Evolutionary conservation across 2,329 filamentous ascomycete genomes (phyloP).

Genomic region (Paraphoma chrysanthemicola): DNA sequence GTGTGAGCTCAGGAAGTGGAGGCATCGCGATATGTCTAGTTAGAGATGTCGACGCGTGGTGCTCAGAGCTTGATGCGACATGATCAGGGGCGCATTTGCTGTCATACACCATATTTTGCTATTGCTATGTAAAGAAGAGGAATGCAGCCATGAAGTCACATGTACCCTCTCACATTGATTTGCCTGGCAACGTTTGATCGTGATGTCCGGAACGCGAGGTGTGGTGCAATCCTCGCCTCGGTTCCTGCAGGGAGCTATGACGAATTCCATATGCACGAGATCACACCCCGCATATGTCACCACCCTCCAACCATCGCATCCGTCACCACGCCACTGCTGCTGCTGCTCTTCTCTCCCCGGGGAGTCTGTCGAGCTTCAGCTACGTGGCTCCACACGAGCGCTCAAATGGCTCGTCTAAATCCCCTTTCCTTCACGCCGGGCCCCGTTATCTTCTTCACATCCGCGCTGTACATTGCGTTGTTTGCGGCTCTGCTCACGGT

Average conservation of each 20-base stretch:
- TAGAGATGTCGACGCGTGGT: background rate
- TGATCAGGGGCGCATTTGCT: too few species aligned
- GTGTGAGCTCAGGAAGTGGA: slow-evolving; percentile 22
- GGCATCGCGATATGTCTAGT: background rate
- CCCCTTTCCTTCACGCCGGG: slow-evolving; percentile 77
- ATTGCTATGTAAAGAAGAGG: too few species aligned
- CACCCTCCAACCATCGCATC: slow-evolving; percentile 16
- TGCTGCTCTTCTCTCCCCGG: background rate
- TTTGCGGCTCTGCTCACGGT: slow-evolving; percentile 74
- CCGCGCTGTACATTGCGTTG: slow-evolving; percentile 77
- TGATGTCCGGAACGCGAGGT: background rate
- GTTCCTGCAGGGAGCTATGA: slow-evolving; percentile 21
- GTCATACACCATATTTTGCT: too few species aligned
- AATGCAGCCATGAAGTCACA: too few species aligned
- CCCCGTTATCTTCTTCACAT: slow-evolving; percentile 82
- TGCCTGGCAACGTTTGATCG: too few species aligned
- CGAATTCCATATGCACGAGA: slow-evolving; percentile 13
- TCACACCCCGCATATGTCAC: slow-evolving; percentile 5
- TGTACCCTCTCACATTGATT: too few species aligned
- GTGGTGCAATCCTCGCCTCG: background rate
- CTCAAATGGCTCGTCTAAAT: slow-evolving; percentile 46
- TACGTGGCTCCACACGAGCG: slow-evolving; percentile 17
- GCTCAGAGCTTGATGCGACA: background rate
- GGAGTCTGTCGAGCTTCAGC: slow-evolving; percentile 9
- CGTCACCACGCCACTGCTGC: background rate